Evolutionary conservation across 495 filamentous ascomycete species (phyloP), one percentile per base, ranked within the genome.

Genomic region (Lophiostoma macrostomum): DNA sequence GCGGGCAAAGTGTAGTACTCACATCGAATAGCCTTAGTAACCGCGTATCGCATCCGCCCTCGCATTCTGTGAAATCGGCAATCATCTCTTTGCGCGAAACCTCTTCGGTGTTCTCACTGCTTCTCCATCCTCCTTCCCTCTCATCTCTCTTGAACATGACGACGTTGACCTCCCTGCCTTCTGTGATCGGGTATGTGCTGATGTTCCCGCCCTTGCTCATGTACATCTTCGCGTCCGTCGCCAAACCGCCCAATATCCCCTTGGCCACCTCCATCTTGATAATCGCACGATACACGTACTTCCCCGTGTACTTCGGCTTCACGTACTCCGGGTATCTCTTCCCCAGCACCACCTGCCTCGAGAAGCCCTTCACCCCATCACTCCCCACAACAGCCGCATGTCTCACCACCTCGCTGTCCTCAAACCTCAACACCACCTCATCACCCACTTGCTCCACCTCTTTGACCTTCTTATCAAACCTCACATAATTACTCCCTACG

Each of bases 291-390:
- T 61, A 56, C 2, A 45, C 43, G 34, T 56, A 61, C 19, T 46
- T 61, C 5, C 52, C 45, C 19, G 52, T 39, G 45, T 54, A 61
- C n/a, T 36, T 20, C 20, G 58, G 44, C 13, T 52, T 20, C 10
- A 54, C 42, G 0, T 22, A 20, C 4, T 53, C 58, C 12, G 58
- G 52, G 25, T 40, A 48, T 31, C 28, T 38, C 1, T 49, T 23
- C 11, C 45, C 50, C 6, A 61, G 53, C 4, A 61, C 52, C 6
- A 48, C 40, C 2, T 34, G 18, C 24, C 58, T 14, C 14, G 52
- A 45, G 16, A 50, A 34, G n/a, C 58, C 45, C 23, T 61, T 56
- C n/a, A 61, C 45, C 18, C 58, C 58, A 44, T 61, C 58, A 22
- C 36, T 44, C 3, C 32, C 53, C 11, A 61, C 40, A 7, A 56